These are phyloP conservation scores for Mycena chlorophos DNA, from an alignment of 768 basidiomycete genomes.

Conservation along the genomic window DNA sequence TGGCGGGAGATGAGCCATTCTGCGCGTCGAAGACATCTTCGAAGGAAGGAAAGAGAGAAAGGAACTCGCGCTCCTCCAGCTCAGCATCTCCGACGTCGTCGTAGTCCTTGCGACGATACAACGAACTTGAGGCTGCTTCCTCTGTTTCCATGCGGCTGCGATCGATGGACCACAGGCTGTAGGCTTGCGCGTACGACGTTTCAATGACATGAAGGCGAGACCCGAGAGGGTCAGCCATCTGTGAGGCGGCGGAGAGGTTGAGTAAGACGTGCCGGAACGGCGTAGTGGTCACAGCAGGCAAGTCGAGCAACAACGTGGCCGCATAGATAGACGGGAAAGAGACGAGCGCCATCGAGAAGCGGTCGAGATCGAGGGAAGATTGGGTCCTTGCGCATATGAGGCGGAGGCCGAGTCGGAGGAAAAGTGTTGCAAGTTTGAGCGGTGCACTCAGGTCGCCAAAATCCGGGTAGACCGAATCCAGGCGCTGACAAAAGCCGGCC, in stretches of 20 bases:
- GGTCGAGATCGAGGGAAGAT: slow-evolving; percentile 20
- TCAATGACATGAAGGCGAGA: slow-evolving; percentile 41
- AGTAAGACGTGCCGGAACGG: slow-evolving; percentile 49
- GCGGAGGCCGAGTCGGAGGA: slow-evolving; percentile 73
- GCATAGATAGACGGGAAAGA: slow-evolving; percentile 57
- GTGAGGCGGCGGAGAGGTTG: slow-evolving; percentile 45
- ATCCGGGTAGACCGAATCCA: slow-evolving; percentile 66
- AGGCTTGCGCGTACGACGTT: slow-evolving; percentile 63
- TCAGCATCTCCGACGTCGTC: slow-evolving; percentile 66
- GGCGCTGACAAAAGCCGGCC: slow-evolving; percentile 71
- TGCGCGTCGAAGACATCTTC: slow-evolving; percentile 54
- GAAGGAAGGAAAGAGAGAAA: slow-evolving; percentile 82
- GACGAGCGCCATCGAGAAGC: slow-evolving; percentile 38
- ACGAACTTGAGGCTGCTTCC: slow-evolving; percentile 62
- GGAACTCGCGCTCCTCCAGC: slow-evolving; percentile 80
- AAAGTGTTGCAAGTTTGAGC: slow-evolving; percentile 63
- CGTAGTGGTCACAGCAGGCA: slow-evolving; percentile 30
- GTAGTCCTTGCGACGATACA: slow-evolving; percentile 73
- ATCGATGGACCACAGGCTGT: slow-evolving; percentile 84
- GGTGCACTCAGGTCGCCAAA: slow-evolving; percentile 71
- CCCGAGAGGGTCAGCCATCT: slow-evolving; percentile 39
- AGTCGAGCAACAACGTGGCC: slow-evolving; percentile 33
- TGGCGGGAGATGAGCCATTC: slow-evolving; percentile 9
- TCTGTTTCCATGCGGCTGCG: slow-evolving; percentile 65
- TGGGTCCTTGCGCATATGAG: slow-evolving; percentile 34